A percentile compares a stretch with the other conserved stretches of the same genome.
These are phyloP conservation scores for Candida piceae DNA, from an alignment of 805 yeast genomes.

Conservation along the genomic window DNA sequence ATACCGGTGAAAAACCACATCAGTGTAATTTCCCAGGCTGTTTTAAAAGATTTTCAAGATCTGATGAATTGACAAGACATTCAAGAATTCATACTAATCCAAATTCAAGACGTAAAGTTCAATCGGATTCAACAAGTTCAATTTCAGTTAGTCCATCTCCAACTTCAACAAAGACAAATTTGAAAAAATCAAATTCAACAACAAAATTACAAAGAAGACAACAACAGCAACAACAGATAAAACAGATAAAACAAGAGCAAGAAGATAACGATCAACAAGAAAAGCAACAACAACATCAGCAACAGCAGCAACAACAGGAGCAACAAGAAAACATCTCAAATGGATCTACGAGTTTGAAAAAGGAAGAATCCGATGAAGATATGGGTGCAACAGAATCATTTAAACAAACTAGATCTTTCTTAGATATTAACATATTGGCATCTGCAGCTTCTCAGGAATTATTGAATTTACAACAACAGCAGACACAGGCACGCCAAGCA, in stretches of 20 bases:
- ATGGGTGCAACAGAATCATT: no score
- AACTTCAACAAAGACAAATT: slow-evolving; percentile 25
- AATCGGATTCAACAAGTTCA: slow-evolving; percentile 11
- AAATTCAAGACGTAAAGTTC: slow-evolving; percentile 28
- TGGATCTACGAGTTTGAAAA: no score
- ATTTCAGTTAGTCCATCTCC: slow-evolving; percentile 21
- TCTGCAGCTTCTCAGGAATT: slow-evolving; percentile 53
- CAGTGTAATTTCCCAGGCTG: slow-evolving; percentile 84
- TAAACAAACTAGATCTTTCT: slow-evolving; percentile 16
- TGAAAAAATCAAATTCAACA: slow-evolving; percentile 17
- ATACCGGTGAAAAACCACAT: slow-evolving; percentile 91
- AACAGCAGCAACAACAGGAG: not conserved
- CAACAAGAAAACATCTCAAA: no score
- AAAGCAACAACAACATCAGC: not conserved
- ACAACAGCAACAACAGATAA: no score
- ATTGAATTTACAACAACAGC: slow-evolving; percentile 33
- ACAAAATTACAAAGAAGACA: slow-evolving; percentile 11
- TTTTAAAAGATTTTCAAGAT: slow-evolving; percentile 68
- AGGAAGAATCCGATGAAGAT: no score
- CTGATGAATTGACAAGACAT: slow-evolving; percentile 85
- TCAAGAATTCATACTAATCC: slow-evolving; percentile 72
- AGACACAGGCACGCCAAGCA: slow-evolving; percentile 17
- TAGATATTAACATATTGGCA: slow-evolving; percentile 48
- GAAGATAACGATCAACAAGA: not conserved
- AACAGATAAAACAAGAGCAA: no score